Base-by-base conservation (phyloP, 2,329 filamentous ascomycete species). In the Phialocephala sp. region DNA sequence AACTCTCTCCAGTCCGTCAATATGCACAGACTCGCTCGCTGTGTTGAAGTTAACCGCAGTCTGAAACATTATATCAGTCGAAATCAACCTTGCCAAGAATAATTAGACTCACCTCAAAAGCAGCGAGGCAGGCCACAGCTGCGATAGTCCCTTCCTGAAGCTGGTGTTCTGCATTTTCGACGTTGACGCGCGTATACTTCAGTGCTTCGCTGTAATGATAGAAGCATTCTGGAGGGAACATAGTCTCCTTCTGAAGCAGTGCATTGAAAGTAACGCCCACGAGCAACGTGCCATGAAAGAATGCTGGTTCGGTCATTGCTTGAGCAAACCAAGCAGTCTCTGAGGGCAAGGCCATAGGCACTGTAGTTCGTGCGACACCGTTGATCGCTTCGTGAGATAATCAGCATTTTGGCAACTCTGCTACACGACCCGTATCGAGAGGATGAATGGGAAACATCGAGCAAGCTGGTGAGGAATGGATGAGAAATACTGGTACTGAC, bases 101-200 rank as follows among this genome's bases (percentile, higher is more conserved):
- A 18, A 8, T 41, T 15, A 54, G 18, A 32, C n/a, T 24, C 27
- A 66, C 64, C 64, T 66, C 60, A 36, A 66, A 63, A n/a, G 54
- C 56, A 14, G 43, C 47, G 57, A 63, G 36, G 52, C 56, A 60
- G 8, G 57, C 32, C 18, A 63, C 56, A 35, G 64, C 60, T 41
- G 47, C 60, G 12, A 63, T 22, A 22, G 35, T 62, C 12, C 43
- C 41, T 43, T 66, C 58, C 4, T 52, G 22, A 11, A 60, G 20
- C 32, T 57, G 60, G 12, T 39, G 22, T 24, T 66, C 60, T 15
- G 39, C 24, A 32, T 22, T 57, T 22, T 57, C 60, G 20, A 66
- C 35, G 32, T 41, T 63, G 39, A 39, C 27, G 24, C 60, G 54
- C 20, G 59, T 56, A 32, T 63, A 36, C 11, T 57, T 57, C 3